Evolutionary conservation across 1,284 basidiomycete species (phyloP), one percentile per base, ranked within the genome.

Genomic region (Anthracocystis walkeri): DNA sequence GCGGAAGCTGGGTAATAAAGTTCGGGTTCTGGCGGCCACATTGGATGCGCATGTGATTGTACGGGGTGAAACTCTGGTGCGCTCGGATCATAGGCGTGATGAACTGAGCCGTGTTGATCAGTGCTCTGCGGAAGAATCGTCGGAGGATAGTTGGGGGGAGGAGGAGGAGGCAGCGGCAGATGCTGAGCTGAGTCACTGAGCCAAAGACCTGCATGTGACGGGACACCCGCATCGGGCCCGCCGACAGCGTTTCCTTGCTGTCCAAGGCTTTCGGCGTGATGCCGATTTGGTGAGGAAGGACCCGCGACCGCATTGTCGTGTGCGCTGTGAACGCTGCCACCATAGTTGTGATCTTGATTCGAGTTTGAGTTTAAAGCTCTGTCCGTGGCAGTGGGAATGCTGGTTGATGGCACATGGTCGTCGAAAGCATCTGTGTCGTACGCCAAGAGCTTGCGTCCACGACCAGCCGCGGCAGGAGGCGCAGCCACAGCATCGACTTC

Each of bases 51-150:
- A 53, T 33, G 27, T 20, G 50, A 7, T 16, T 41, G 42, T 21
- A 49, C n/a, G 7, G 61, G 62, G 35, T 49, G 55, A 27, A 71
- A 56, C 51, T 65, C 62, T 50, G 68, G 62, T 27, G 56, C 62
- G 40, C 40, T 53, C 4, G 68, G 68, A 41, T 65, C 62, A 31
- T 71, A 71, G 11, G 58, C 58, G 20, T 54, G 58, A 16, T 45
- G 45, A 29, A 31, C 4, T 14, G 58, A 20, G n/a, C 18, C 18
- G 27, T 56, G 27, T 10, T 44, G 52, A 16, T 51, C 60, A n/a
- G 58, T n/a, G 14, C 4, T 31, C 14, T 40, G 53, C 7, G 62
- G 62, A 3, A 65, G 45, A 8, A 49, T 20, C 27, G 68, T 62
- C 18, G 68, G 68, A 25, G 58, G 58, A 52, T 65, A 52, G 18